Base-by-base conservation (phyloP, 139 green algal species). In the Haematococcus sp. region DNA sequence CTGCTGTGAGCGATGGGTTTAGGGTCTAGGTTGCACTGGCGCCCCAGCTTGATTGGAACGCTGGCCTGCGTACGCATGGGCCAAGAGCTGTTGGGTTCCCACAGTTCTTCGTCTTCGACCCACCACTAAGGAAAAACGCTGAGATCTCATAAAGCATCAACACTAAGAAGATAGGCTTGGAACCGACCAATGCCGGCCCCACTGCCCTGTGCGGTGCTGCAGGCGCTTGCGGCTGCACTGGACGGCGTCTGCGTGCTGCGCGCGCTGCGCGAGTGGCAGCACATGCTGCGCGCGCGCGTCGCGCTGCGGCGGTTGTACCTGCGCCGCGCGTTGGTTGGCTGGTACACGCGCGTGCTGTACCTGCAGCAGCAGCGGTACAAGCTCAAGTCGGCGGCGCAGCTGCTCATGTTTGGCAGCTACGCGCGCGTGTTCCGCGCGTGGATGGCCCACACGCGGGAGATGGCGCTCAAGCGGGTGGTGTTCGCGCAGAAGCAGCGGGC, bases 401-500 rank as follows among this genome's bases (percentile, higher is more conserved):
- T 83, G 22, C 9, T 86, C 0, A 68, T 77, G 63, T 73, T 44
- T 35, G 71, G 75, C 44, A 71, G 31, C 2, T 33, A 76, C 43
- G 72, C 68, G 3, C 76, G 80, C 0, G 67, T 35, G 40, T 86
- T 86, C 80, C 63, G 30, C 16, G 63, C 55, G 0, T 86, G 81
- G 81, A 25, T 49, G 43, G 66, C 70, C 20, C 54, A 79, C 64
- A 65, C 69, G 9, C 69, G 51, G 30, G 64, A 73, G 51, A 51
- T 64, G 65, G 27, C 22, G 19, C 51, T 83, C 22, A 84, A 82
- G 69, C 75, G 78, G 1, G 33, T 61, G 19, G 75, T 78, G 7
- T 89, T 87, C 67, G 55, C 70, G 0, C 74, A 77, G 40, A 89
- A 89, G 77, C 84, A 89, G 80, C 33, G 54, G 1, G 84, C 84